phyloP scores from a whole-genome alignment of 352 stramenopile species.

The Phytophthora foliorum region DNA sequence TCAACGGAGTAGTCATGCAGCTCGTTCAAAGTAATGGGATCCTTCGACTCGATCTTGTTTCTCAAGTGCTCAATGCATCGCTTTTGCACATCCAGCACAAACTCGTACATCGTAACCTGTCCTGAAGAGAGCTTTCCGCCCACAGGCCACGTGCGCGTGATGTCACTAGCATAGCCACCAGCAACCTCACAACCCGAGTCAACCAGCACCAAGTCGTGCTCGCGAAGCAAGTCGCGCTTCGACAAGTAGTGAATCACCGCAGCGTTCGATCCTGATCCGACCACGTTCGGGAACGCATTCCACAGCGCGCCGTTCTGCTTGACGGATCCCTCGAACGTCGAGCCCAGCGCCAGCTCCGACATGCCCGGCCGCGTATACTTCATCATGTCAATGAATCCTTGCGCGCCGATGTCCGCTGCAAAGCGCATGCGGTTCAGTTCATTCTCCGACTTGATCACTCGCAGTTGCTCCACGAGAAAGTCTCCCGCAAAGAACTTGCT shows the following conservation, averaged over 20 bases:
- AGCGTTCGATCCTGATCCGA: constrained; percentile 79
- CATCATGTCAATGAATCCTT: constrained; percentile 87
- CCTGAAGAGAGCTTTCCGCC: constrained; percentile 51
- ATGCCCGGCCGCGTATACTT: constrained; percentile 65
- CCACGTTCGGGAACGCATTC: constrained; percentile 88
- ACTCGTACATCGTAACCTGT: constrained; percentile 77
- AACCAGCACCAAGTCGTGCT: constrained; percentile 85
- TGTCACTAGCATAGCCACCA: constrained; percentile 84
- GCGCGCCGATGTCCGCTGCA: constrained; percentile 68
- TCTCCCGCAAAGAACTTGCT: constrained; percentile 81
- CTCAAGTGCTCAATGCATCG: constrained; percentile 68
- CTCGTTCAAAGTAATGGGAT: constrained; percentile 73
- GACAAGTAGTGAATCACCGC: constrained; percentile 87
- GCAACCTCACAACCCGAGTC: constrained; percentile 86
- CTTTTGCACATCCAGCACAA: constrained; percentile 85
- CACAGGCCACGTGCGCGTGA: constrained; percentile 85
- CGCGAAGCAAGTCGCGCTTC: constrained; percentile 68
- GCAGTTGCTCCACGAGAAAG: constrained; percentile 80
- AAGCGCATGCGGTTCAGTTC: constrained; percentile 83
- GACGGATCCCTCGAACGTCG: constrained; percentile 74
- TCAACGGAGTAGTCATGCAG: constrained; percentile 80
- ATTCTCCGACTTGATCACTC: constrained; percentile 76
- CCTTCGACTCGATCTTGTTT: constrained; percentile 52
- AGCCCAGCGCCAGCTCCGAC: constrained; percentile 77
- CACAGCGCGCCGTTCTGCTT: constrained; percentile 82